These are phyloP conservation scores for Ogataea nitratoaversa DNA, from an alignment of 805 yeast species.

Conservation along the genomic window DNA sequence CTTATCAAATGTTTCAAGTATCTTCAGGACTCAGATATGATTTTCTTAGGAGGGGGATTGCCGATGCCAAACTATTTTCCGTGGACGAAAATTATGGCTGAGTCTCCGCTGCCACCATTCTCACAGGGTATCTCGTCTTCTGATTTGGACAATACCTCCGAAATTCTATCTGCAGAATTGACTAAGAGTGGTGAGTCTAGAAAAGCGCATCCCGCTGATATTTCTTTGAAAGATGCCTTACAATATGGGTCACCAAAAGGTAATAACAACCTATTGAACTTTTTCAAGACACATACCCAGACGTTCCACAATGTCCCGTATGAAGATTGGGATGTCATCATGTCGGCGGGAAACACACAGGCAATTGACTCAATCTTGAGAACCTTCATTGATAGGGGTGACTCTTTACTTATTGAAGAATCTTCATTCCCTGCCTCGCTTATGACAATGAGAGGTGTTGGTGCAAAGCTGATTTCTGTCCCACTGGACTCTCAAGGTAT, in stretches of 20 bases:
- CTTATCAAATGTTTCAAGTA: conserved; percentile 49
- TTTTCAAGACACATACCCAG: conserved; percentile 72
- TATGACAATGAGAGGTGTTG: conserved; percentile 61
- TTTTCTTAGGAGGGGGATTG: conserved; percentile 92
- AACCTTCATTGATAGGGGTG: conserved; percentile 54
- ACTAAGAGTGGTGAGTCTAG: conserved; percentile 36
- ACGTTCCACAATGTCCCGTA: conserved; percentile 47
- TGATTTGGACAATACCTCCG: neutral
- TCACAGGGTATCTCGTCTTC: conserved; percentile 52
- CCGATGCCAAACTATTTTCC: conserved; percentile 92
- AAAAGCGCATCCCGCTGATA: conserved; percentile 33
- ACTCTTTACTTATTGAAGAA: conserved; percentile 72
- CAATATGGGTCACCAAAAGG: conserved; percentile 91
- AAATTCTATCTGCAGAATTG: conserved; percentile 44
- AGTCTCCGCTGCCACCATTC: conserved; percentile 79
- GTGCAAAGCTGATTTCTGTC: conserved; percentile 60
- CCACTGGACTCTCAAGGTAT: conserved; percentile 64
- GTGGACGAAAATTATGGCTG: conserved; percentile 68
- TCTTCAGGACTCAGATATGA: conserved; percentile 66
- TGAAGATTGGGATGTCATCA: conserved; percentile 69
- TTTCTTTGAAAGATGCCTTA: conserved; percentile 76
- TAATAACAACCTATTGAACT: conserved; percentile 62
- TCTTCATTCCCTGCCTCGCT: conserved; percentile 72
- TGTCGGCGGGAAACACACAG: conserved; percentile 86
- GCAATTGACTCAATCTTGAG: conserved; percentile 82